Evolutionary conservation across 108 stramenopile genomes (phyloP).

Genomic region (Bacterosira constricta): DNA sequence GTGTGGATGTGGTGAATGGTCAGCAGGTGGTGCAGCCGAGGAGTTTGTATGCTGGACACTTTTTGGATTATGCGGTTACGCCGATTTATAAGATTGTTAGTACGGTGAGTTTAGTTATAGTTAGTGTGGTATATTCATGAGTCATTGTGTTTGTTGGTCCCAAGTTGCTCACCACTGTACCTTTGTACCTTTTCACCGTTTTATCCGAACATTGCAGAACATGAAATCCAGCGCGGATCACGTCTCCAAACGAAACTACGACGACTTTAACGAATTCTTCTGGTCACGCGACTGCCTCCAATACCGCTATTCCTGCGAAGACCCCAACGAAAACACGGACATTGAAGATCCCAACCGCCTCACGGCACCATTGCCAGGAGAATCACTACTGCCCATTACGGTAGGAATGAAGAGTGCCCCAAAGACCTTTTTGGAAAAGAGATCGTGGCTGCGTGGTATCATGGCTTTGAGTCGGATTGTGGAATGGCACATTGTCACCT

Average conservation of each 20-base stretch:
- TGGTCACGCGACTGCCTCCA: slow-evolving; percentile 94
- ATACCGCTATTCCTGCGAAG: slow-evolving; percentile 75
- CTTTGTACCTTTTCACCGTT: slow-evolving; percentile 1
- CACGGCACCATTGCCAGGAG: slow-evolving; percentile 62
- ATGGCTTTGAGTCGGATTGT: slow-evolving; percentile 89
- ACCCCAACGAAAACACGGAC: slow-evolving; percentile 33
- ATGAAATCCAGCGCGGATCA: slow-evolving; percentile 88
- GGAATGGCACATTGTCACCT: slow-evolving; percentile 96
- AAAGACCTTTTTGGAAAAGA: slow-evolving; percentile 97
- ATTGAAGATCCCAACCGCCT: slow-evolving; percentile 45
- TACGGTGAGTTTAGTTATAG: slow-evolving; percentile 58
- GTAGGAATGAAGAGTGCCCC: slow-evolving; percentile 79
- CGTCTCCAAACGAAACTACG: slow-evolving; percentile 92
- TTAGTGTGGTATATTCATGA: not conserved
- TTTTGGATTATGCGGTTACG: slow-evolving; percentile 90
- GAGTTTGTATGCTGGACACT: slow-evolving; percentile 95
- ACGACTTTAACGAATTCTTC: slow-evolving; percentile 99
- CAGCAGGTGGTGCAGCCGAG: slow-evolving; percentile 64
- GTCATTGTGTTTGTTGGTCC: not conserved
- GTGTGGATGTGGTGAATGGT: slow-evolving; percentile 9
- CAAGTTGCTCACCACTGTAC: not conserved
- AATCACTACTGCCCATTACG: slow-evolving; percentile 65
- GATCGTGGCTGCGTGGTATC: slow-evolving; percentile 92
- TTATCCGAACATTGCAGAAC: slow-evolving; percentile 48
- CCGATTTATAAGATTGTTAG: slow-evolving; percentile 90